Evolutionary conservation across 2,329 filamentous ascomycete species (phyloP).

Genomic region (Aspergillus intermedius): DNA sequence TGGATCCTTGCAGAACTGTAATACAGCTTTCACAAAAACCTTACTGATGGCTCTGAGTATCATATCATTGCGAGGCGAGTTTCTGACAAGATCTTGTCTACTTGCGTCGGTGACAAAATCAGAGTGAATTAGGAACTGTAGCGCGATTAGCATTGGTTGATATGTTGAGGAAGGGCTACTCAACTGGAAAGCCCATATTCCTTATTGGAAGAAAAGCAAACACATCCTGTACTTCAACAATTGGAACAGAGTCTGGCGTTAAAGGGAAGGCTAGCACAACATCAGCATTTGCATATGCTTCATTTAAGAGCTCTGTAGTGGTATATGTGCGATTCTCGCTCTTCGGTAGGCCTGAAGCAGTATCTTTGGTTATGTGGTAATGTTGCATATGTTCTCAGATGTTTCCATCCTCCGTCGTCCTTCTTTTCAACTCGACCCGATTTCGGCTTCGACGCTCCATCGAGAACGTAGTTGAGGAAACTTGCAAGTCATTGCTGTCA

Average conservation of each 20-base stretch:
- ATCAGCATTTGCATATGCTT: slow-evolving; percentile 18
- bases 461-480: slow-evolving; percentile 2
- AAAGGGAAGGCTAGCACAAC: slow-evolving; percentile 46
- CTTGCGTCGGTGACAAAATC: slow-evolving; percentile 46
- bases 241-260: slow-evolving; percentile 21
- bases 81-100: slow-evolving; percentile 36
- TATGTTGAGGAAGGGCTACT: slow-evolving; percentile 1
- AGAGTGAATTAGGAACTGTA: slow-evolving; percentile 44
- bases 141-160: slow-evolving; percentile 2
- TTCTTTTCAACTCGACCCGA: background rate
- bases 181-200: slow-evolving; percentile 38
- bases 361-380: slow-evolving; percentile 28
- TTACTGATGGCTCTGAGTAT: slow-evolving; percentile 33
- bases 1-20: slow-evolving; percentile 34
- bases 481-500: slow-evolving; percentile 8
- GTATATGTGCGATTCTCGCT: slow-evolving; percentile 15
- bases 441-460: background rate
- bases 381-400: slow-evolving; percentile 3
- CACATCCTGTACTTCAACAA: slow-evolving; percentile 36
- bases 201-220: slow-evolving; percentile 46
- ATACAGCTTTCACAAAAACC: slow-evolving; percentile 35
- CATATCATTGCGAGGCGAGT: slow-evolving; percentile 28
- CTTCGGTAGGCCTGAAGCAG: slow-evolving; percentile 5
- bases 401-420: background rate
- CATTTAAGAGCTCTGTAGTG: background rate